Percentiles rank a stretch among this genome's conserved stretches.
Conservation (phyloP, 2,329 filamentous ascomycete species). For the Aspergillus sp. region DNA sequence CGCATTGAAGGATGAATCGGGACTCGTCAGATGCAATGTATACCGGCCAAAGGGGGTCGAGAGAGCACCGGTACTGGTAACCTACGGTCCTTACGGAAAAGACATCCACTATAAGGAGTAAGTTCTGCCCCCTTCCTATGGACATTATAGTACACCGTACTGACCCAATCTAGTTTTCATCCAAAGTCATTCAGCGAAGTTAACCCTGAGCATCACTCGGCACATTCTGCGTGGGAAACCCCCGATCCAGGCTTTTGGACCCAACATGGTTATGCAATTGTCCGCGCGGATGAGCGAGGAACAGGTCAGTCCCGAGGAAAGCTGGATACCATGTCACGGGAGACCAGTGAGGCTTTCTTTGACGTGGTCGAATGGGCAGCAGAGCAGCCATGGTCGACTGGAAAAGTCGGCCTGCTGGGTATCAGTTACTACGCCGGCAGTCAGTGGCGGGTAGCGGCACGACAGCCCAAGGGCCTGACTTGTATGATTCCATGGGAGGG, state of each 20-base stretch:
- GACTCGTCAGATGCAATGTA: conserved; percentile 47
- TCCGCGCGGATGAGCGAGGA: conserved; percentile 52
- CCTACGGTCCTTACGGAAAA: conserved; percentile 71
- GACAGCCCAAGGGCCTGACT: conserved; percentile 47
- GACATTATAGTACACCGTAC: conserved; percentile 1
- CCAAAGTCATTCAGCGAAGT: conserved; percentile 49
- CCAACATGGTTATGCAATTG: conserved; percentile 49
- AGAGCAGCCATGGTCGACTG: conserved; percentile 46
- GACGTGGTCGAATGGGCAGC: conserved; percentile 51
- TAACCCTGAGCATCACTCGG: conserved; percentile 50
- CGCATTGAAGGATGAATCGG: conserved; percentile 32
- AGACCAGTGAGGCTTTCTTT: conserved; percentile 49
- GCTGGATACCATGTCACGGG: conserved; percentile 50
- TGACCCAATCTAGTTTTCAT: conserved; percentile 39
- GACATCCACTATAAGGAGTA: conserved; percentile 58
- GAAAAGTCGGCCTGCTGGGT: conserved; percentile 48
- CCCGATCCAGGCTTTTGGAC: conserved; percentile 57
- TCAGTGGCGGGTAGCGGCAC: conserved; percentile 52
- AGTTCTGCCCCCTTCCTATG: conserved; percentile 22
- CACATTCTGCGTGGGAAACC: conserved; percentile 56
- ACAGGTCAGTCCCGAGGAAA: conserved; percentile 49
- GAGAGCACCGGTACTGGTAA: conserved; percentile 57
- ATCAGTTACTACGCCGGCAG: conserved; percentile 52
- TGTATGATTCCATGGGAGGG: conserved; percentile 54
- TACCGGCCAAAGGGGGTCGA: conserved; percentile 43